phyloP scores from a whole-genome alignment of 148 eudicot species.

The Chenopodium suecicum region DNA sequence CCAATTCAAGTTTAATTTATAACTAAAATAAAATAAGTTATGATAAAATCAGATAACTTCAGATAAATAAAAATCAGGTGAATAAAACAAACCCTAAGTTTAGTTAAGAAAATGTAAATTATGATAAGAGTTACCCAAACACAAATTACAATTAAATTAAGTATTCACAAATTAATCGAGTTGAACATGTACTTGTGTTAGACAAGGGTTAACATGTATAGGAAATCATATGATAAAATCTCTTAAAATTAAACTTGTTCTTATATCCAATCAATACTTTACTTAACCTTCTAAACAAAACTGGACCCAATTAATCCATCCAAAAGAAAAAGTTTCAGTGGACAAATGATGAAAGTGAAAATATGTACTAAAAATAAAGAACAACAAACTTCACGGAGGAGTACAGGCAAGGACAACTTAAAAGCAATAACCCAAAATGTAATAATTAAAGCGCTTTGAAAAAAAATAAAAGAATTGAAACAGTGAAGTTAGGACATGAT shows the following conservation, averaged over 20 bases:
- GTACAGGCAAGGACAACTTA: conserved; percentile 19
- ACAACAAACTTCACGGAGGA: conserved; percentile 12
- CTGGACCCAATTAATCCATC: background rate
- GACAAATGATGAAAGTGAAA: background rate
- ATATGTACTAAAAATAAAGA: background rate
- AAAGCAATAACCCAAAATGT: background rate
- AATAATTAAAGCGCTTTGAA: background rate
- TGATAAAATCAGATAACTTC: too few relatives aligned
- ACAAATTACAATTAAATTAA: too few relatives aligned
- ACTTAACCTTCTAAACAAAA: conserved; percentile 4
- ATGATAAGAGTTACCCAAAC: too few relatives aligned
- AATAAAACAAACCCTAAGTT: too few relatives aligned
- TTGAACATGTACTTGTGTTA: too few relatives aligned
- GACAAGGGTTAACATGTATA: too few relatives aligned
- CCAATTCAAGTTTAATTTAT: too few relatives aligned
- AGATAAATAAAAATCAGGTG: too few relatives aligned
- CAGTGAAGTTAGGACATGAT: conserved; percentile 37
- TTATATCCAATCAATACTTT: background rate
- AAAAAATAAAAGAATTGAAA: background rate
- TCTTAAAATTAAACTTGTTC: background rate
- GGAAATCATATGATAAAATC: background rate
- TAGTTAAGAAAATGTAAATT: too few relatives aligned
- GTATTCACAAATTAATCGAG: too few relatives aligned
- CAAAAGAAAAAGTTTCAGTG: background rate
- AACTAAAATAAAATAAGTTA: too few relatives aligned